Conservation (phyloP, 345 rosid species). For the Arabidopsis arenosa region DNA sequence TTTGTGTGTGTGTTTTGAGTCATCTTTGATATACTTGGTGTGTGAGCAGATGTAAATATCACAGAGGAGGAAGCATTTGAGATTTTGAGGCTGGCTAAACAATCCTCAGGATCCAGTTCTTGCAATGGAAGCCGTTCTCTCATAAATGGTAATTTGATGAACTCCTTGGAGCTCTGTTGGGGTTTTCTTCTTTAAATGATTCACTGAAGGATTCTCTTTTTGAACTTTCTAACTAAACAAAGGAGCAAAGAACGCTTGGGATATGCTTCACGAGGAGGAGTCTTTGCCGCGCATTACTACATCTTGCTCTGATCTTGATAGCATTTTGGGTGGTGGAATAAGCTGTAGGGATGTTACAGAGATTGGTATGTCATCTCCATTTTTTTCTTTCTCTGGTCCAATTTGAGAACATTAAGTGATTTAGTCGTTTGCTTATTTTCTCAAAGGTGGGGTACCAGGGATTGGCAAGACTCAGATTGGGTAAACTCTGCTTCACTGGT, state of each 20-base stretch:
- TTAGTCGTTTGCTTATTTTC: slow-evolving; percentile 2
- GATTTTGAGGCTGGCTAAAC: slow-evolving; percentile 56
- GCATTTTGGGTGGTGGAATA: slow-evolving; percentile 87
- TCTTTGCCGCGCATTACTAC: slow-evolving; percentile 72
- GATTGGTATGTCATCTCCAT: slow-evolving; percentile 58
- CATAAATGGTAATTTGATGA: slow-evolving; percentile 54
- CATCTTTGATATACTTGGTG: slow-evolving; percentile 1
- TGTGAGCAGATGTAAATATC: slow-evolving; percentile 54
- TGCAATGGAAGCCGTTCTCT: slow-evolving; percentile 43
- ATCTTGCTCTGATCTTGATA: slow-evolving; percentile 80
- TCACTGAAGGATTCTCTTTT: slow-evolving; percentile 23
- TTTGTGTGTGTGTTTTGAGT: not conserved
- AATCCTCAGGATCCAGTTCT: slow-evolving; percentile 24
- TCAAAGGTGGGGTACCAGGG: slow-evolving; percentile 83
- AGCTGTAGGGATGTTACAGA: slow-evolving; percentile 94
- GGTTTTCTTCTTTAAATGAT: slow-evolving; percentile 9
- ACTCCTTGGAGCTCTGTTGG: not conserved
- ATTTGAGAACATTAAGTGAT: slow-evolving; percentile 4
- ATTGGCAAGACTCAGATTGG: slow-evolving; percentile 98
- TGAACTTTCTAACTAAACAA: not conserved
- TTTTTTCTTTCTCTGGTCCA: not conserved
- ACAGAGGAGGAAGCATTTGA: slow-evolving; percentile 67
- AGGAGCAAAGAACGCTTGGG: slow-evolving; percentile 97
- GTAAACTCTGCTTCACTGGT: slow-evolving; percentile 40
- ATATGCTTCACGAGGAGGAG: slow-evolving; percentile 77